These are phyloP conservation scores for Purpureocillium takamizusanense DNA, from an alignment of 2,329 filamentous ascomycete species.

Conservation along the genomic window DNA sequence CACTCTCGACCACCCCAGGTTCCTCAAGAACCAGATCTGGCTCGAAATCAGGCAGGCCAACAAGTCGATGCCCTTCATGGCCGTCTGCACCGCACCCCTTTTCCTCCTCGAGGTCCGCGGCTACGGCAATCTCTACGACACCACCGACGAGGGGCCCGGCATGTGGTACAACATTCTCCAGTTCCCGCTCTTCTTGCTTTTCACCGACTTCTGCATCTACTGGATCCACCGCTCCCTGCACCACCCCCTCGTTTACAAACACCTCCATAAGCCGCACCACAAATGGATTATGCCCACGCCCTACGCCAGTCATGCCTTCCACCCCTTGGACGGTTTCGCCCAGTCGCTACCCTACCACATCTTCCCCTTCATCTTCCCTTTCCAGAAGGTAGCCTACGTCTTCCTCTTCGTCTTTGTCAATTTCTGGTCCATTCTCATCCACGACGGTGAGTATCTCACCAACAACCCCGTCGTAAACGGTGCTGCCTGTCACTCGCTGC, in stretches of 20 bases:
- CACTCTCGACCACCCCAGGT: conserved; percentile 83
- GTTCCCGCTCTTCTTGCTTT: conserved; percentile 79
- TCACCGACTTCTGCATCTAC: conserved; percentile 88
- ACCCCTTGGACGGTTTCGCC: conserved; percentile 82
- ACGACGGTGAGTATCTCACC: conserved; percentile 90
- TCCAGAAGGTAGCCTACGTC: conserved; percentile 86
- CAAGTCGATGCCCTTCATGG: conserved; percentile 71
- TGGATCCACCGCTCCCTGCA: conserved; percentile 84
- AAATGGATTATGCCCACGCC: conserved; percentile 99
- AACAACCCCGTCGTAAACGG: conserved; percentile 90
- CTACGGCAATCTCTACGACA: conserved; percentile 80
- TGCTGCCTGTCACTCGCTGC: conserved; percentile 74
- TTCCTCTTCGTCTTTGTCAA: conserved; percentile 86
- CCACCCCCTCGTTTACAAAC: conserved; percentile 69
- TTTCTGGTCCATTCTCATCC: conserved; percentile 93
- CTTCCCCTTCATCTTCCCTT: conserved; percentile 85
- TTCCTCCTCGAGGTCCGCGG: conserved; percentile 80
- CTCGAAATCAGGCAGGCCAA: conserved; percentile 79
- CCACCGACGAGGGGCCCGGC: conserved; percentile 65
- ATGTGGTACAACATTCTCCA: conserved; percentile 71
- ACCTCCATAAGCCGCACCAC: conserved; percentile 93
- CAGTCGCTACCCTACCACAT: conserved; percentile 89
- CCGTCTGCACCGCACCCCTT: conserved; percentile 69
- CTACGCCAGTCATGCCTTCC: conserved; percentile 87
- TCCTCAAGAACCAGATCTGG: conserved; percentile 84